These are phyloP conservation scores for Saccharomyces mikatae DNA, from an alignment of 805 yeast genomes.

Conservation along the genomic window DNA sequence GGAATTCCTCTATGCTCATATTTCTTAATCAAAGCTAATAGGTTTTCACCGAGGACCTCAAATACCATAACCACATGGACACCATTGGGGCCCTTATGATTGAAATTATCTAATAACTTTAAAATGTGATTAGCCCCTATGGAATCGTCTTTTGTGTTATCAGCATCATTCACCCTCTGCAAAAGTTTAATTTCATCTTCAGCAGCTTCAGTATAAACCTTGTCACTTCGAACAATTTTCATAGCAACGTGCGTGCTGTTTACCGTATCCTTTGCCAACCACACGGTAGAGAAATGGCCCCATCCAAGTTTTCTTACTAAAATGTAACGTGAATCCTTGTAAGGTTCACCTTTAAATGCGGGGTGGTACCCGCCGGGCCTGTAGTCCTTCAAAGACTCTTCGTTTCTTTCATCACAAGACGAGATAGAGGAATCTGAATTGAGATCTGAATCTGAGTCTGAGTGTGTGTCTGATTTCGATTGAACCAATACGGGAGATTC, in stretches of 20 bases:
- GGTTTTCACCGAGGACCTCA: conserved; percentile 91
- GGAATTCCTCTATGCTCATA: conserved; percentile 79
- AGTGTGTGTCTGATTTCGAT: conserved; percentile 5
- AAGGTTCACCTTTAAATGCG: conserved; percentile 77
- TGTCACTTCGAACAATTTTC: conserved; percentile 87
- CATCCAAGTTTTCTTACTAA: conserved; percentile 90
- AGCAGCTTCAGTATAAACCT: conserved; percentile 88
- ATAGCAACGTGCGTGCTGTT: conserved; percentile 75
- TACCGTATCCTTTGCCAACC: conserved; percentile 64
- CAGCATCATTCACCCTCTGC: conserved; percentile 54
- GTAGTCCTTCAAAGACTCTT: conserved; percentile 82
- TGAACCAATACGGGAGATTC: conserved; percentile 1
- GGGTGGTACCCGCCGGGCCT: conserved; percentile 95
- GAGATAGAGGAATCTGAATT: conserved; percentile 32
- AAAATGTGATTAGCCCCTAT: conserved; percentile 81
- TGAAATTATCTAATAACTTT: conserved; percentile 72
- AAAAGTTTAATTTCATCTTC: conserved; percentile 83
- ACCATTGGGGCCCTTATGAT: conserved; percentile 86
- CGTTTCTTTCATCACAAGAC: conserved; percentile 45
- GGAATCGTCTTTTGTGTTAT: conserved; percentile 34
- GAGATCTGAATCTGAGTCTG: conserved; percentile 9
- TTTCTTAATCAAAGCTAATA: conserved; percentile 73
- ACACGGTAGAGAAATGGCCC: conserved; percentile 97
- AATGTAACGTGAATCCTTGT: conserved; percentile 66
- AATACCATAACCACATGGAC: conserved; percentile 93